Evolutionary conservation across 495 filamentous ascomycete species (phyloP).

Genomic region (Penicillium chermesinum): DNA sequence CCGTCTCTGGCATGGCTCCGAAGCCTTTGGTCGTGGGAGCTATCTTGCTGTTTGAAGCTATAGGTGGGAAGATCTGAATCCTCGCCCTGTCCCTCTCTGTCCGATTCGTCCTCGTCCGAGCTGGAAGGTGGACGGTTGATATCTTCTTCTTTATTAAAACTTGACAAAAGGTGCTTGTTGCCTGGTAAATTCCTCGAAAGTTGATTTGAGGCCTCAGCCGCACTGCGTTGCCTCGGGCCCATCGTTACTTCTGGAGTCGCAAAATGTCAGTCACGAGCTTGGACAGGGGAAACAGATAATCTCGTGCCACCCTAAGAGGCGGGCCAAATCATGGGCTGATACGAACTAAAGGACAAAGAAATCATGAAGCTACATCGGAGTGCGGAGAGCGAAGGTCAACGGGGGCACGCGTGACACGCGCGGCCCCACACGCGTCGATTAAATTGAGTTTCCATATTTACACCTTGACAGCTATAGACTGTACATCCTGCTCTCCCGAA

Average conservation of each 20-base stretch:
- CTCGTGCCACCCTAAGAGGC: too few species aligned
- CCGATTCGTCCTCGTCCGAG: conserved; percentile 21
- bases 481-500: neutral
- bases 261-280: too few species aligned
- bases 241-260: conserved; percentile 22
- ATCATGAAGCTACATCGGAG: neutral
- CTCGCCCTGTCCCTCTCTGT: conserved; percentile 5
- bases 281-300: too few species aligned
- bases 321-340: too few species aligned
- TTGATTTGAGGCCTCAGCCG: conserved; percentile 20
- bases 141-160: conserved; percentile 14
- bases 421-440: neutral
- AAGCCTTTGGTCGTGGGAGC: neutral
- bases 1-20: neutral
- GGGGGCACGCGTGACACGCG: conserved; percentile 15
- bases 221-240: conserved; percentile 13
- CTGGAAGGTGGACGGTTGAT: conserved; percentile 22
- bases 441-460: neutral
- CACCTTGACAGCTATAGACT: neutral
- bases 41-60: neutral
- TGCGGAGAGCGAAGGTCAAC: conserved; percentile 3
- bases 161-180: conserved; percentile 18
- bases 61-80: neutral
- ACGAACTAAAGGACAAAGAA: neutral
- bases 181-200: conserved; percentile 6